Conservation (phyloP, 2,329 filamentous ascomycete genomes). For the Botrytis paeoniae region DNA sequence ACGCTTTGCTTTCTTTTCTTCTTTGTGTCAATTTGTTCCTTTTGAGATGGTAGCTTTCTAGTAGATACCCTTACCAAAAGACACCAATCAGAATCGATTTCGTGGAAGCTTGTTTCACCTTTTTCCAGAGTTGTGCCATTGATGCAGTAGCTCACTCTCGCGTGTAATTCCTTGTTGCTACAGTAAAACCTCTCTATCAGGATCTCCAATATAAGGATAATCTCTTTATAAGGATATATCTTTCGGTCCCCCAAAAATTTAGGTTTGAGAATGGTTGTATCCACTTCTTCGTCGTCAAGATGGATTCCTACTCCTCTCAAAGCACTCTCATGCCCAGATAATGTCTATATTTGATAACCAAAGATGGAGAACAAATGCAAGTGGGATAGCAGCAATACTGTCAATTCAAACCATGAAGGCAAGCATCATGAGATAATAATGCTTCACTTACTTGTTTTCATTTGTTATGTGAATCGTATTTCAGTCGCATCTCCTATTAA, state of each 20-base stretch:
- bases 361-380: background rate
- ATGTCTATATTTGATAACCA: background rate
- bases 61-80: background rate
- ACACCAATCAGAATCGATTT: background rate
- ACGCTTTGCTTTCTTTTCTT: background rate
- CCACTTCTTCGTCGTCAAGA: background rate
- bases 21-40: background rate
- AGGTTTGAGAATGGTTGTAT: too few relatives aligned
- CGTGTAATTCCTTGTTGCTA: background rate
- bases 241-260: too few relatives aligned
- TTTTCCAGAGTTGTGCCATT: background rate
- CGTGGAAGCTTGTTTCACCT: background rate
- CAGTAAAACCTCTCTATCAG: too few relatives aligned
- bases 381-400: background rate
- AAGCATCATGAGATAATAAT: background rate
- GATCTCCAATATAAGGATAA: too few relatives aligned
- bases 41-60: background rate
- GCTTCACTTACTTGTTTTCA: background rate
- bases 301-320: background rate
- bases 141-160: background rate
- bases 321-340: background rate
- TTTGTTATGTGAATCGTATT: background rate
- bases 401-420: background rate
- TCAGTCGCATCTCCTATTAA: background rate
- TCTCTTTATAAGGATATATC: too few relatives aligned